Percentiles rank a stretch among this genome's conserved stretches.
These are phyloP conservation scores for Amphirosellinia nigrospora DNA, from an alignment of 495 filamentous ascomycete species.

Conservation along the genomic window DNA sequence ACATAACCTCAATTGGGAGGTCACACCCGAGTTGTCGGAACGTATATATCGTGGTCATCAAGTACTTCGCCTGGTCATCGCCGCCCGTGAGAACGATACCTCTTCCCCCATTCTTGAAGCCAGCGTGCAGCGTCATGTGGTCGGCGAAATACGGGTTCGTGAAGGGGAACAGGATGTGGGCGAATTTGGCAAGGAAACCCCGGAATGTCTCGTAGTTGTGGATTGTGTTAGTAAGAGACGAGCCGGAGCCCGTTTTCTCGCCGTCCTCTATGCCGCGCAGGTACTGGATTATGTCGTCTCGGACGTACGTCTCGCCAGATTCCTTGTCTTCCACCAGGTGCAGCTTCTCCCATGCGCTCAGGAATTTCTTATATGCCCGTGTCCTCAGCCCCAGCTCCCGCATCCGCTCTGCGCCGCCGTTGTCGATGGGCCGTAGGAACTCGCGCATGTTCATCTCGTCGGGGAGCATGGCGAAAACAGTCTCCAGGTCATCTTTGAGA, in stretches of 20 bases:
- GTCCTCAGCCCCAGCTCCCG: slow-evolving; percentile 28
- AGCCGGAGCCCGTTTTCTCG: slow-evolving; percentile 18
- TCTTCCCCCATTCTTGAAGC: slow-evolving; percentile 32
- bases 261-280: slow-evolving; percentile 22
- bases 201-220: slow-evolving; percentile 41
- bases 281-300: slow-evolving; percentile 37
- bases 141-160: slow-evolving; percentile 42
- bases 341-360: slow-evolving; percentile 31
- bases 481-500: slow-evolving; percentile 19
- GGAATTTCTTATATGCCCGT: slow-evolving; percentile 26
- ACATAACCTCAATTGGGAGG: slow-evolving; percentile 49
- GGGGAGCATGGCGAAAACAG: slow-evolving; percentile 21
- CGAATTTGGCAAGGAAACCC: slow-evolving; percentile 33
- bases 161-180: slow-evolving; percentile 41
- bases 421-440: slow-evolving; percentile 26
- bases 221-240: slow-evolving; percentile 28
- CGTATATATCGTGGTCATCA: slow-evolving; percentile 42
- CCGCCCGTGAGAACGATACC: slow-evolving; percentile 47
- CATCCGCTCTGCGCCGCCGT: slow-evolving; percentile 26
- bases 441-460: slow-evolving; percentile 29
- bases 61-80: slow-evolving; percentile 38
- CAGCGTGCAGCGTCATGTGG: slow-evolving; percentile 38
- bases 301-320: slow-evolving; percentile 25
- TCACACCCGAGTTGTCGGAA: slow-evolving; percentile 42
- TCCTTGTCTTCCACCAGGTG: slow-evolving; percentile 22